Conservation (phyloP, 352 stramenopile genomes). For the Phytophthora sojae region DNA sequence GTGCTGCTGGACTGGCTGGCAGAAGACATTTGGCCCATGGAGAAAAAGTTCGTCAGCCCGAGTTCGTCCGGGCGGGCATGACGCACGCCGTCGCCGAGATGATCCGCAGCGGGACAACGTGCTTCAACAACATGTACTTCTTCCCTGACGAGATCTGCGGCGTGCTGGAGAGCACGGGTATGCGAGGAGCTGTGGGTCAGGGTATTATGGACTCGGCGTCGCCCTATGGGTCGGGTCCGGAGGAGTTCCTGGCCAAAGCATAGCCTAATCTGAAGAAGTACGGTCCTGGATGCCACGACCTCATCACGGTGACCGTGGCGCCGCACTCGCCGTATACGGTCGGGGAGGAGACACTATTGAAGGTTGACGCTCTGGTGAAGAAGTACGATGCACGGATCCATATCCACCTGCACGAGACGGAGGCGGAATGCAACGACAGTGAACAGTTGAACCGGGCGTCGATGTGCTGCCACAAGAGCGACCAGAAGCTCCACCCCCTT, state of each 20-base stretch:
- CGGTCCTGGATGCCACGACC: slow-evolving; percentile 42
- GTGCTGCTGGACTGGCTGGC: slow-evolving; percentile 76
- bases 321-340: slow-evolving; percentile 87
- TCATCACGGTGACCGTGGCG: slow-evolving; percentile 59
- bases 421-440: slow-evolving; percentile 77
- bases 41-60: slow-evolving; percentile 74
- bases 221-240: slow-evolving; percentile 52
- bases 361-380: slow-evolving; percentile 43
- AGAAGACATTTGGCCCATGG: slow-evolving; percentile 82
- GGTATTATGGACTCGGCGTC: slow-evolving; percentile 74
- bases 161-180: slow-evolving; percentile 64
- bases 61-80: slow-evolving; percentile 76
- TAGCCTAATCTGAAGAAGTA: slow-evolving; percentile 62
- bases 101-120: slow-evolving; percentile 83
- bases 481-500: slow-evolving; percentile 66
- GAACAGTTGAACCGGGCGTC: slow-evolving; percentile 58
- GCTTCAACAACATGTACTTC: slow-evolving; percentile 93
- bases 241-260: slow-evolving; percentile 76
- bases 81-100: slow-evolving; percentile 81
- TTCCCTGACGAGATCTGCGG: slow-evolving; percentile 60
- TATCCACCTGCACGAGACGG: slow-evolving; percentile 86
- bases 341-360: slow-evolving; percentile 58
- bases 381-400: slow-evolving; percentile 69
- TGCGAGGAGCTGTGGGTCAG: slow-evolving; percentile 69
- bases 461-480: slow-evolving; percentile 78